phyloP scores from a whole-genome alignment of 2,329 filamentous ascomycete species.

The Alternaria triticina region DNA sequence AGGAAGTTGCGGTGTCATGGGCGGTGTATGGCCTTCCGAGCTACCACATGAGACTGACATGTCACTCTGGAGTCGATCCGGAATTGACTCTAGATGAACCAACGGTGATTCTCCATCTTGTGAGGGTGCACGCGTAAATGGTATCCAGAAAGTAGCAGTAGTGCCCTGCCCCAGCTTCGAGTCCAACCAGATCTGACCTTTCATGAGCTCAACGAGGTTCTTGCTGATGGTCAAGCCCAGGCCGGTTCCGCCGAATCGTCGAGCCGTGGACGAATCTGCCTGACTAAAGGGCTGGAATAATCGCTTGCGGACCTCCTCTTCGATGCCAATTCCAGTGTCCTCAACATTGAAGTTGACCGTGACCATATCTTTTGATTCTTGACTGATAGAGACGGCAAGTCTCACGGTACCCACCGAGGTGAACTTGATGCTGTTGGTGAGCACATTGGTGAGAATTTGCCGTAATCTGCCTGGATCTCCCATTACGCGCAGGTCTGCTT shows the following conservation, averaged over 20 bases:
- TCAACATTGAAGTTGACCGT: constrained; percentile 75
- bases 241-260: constrained; percentile 80
- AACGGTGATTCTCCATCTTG: constrained; percentile 58
- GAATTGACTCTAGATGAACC: constrained; percentile 68
- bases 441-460: constrained; percentile 81
- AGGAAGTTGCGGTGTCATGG: constrained; percentile 36
- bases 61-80: constrained; percentile 68
- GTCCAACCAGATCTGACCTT: constrained; percentile 73
- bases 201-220: constrained; percentile 78
- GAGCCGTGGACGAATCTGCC: constrained; percentile 78
- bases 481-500: constrained; percentile 76
- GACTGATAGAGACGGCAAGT: constrained; percentile 68
- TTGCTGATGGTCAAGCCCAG: constrained; percentile 82
- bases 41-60: constrained; percentile 68
- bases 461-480: constrained; percentile 84
- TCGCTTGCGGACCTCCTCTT: constrained; percentile 74
- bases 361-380: constrained; percentile 68
- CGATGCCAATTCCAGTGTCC: constrained; percentile 82
- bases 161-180: constrained; percentile 73
- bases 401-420: constrained; percentile 52
- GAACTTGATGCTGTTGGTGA: constrained; percentile 62
- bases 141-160: constrained; percentile 77
- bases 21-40: constrained; percentile 65
- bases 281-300: constrained; percentile 84
- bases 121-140: constrained; percentile 73